phyloP scores from a whole-genome alignment of 768 basidiomycete genomes.

The Saitozyma podzolica region DNA sequence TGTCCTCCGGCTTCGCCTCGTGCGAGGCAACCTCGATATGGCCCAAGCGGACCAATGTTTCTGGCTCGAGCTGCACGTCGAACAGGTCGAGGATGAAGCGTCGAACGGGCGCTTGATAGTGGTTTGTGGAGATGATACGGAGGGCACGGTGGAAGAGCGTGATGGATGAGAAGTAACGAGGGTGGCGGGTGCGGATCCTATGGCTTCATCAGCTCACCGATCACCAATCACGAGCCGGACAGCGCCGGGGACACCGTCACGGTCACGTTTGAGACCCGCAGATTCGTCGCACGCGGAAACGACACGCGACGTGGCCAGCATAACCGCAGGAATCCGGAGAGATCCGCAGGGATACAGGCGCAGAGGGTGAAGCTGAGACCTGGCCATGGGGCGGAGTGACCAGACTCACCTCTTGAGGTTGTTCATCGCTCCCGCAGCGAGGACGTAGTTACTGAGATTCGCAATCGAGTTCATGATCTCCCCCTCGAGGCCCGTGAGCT shows the following conservation, averaged over 20 bases:
- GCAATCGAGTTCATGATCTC: conserved; percentile 87
- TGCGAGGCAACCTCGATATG: conserved; percentile 10
- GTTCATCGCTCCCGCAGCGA: conserved; percentile 90
- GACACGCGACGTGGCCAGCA: too few species aligned
- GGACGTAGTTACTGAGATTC: conserved; percentile 91
- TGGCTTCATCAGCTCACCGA: background rate
- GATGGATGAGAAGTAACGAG: conserved; percentile 72
- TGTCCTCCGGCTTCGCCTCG: background rate
- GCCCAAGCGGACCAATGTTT: conserved; percentile 22
- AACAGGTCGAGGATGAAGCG: conserved; percentile 92
- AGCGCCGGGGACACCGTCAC: too few species aligned
- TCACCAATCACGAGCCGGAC: too few species aligned
- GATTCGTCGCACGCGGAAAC: too few species aligned
- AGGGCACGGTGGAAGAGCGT: conserved; percentile 79
- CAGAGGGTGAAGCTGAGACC: too few species aligned
- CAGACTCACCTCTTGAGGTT: conserved; percentile 72
- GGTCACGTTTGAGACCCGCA: too few species aligned
- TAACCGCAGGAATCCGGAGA: too few species aligned
- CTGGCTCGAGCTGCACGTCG: conserved; percentile 64
- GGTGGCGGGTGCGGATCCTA: conserved; percentile 57
- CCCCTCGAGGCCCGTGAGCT: conserved; percentile 64
- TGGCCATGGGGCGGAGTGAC: too few species aligned
- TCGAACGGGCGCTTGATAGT: conserved; percentile 87
- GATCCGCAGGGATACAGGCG: too few species aligned
- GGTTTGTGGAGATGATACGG: conserved; percentile 81